phyloP scores from a whole-genome alignment of 192 early-diverging fungal species.

The Coemansia sp. region DNA sequence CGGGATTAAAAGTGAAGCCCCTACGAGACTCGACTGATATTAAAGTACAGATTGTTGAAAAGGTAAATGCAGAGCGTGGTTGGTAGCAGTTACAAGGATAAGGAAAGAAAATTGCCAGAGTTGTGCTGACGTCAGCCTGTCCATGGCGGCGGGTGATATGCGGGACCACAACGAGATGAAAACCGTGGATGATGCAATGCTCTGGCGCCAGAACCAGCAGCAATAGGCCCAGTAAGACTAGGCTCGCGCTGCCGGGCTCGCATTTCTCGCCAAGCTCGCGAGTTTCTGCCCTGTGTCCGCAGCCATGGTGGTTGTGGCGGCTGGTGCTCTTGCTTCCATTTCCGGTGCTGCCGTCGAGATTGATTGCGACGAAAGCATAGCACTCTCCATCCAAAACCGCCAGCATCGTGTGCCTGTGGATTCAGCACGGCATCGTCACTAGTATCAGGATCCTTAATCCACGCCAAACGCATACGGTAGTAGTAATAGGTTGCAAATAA shows the following conservation, averaged over 20 bases:
- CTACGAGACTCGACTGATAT: background rate
- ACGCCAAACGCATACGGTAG: slow-evolving; percentile 31
- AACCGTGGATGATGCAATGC: background rate
- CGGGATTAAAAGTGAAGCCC: background rate
- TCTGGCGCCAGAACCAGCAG: background rate
- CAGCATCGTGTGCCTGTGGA: slow-evolving; percentile 8
- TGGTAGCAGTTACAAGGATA: background rate
- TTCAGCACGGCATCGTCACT: slow-evolving; percentile 26
- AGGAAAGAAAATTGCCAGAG: background rate
- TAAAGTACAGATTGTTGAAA: background rate
- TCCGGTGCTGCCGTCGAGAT: background rate
- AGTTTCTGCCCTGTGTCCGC: slow-evolving; percentile 22
- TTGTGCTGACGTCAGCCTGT: background rate
- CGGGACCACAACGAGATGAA: background rate
- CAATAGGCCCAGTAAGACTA: slow-evolving; percentile 8
- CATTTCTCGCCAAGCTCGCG: slow-evolving; percentile 47
- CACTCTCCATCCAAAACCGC: slow-evolving; percentile 8
- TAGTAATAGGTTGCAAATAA: slow-evolving; percentile 48
- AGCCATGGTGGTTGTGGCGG: slow-evolving; percentile 46
- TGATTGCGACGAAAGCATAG: slow-evolving; percentile 2
- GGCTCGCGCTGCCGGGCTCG: slow-evolving; percentile 20
- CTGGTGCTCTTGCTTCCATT: slow-evolving; percentile 6
- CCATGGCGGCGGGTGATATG: background rate
- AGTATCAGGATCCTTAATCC: slow-evolving; percentile 32
- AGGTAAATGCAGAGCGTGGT: background rate